Base-by-base conservation (phyloP, 2,329 filamentous ascomycete genomes). In the Clonostachys chloroleuca region DNA sequence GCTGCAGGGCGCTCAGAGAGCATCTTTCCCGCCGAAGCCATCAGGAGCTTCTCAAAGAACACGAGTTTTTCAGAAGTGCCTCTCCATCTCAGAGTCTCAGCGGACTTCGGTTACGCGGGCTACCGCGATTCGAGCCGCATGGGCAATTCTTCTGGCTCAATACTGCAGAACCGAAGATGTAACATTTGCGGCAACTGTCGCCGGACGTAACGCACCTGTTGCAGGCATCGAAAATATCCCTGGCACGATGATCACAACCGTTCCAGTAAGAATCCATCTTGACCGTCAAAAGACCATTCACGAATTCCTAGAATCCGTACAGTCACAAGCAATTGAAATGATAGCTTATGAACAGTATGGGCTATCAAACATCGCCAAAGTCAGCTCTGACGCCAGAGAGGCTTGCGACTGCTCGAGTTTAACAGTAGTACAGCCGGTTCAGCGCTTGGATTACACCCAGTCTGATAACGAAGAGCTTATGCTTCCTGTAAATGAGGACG, bases 361-460 rank as follows among this genome's bases (percentile, higher is more conserved):
- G 12, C 44, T 61, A 14, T 57, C 56, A 20, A 51, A 54, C 34
- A 58, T 60, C 14, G 34, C 47, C 13, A 52, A 51, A 40, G 34
- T 57, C 13, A 52, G 43, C 34, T 14, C 48, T 14, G 50, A 45
- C 13, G 48, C 49, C 13, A 47, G 49, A 33, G 46, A 47, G 14
- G 54, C 54, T 6, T 56, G 53, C 24, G 51, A 57, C 16, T 58
- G 57, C 42, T 42, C 49, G 24, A 55, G 47, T 12, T 47, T 56
- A 12, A 40, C 59, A 9, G 54, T 57, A 10, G 47, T 52, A 5
- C 51, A 52, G 16, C 45, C 45, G 6, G 16, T 37, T 18, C 30
- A 45, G 42, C 48, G 7, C 14, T 20, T 45, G 43, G 43, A 24
- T 45, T 24, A 16, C n/a, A 30, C 42, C 12, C 24, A 18, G 18